Conservation (phyloP, 306 rosid species). For the Prunus fruticosa region DNA sequence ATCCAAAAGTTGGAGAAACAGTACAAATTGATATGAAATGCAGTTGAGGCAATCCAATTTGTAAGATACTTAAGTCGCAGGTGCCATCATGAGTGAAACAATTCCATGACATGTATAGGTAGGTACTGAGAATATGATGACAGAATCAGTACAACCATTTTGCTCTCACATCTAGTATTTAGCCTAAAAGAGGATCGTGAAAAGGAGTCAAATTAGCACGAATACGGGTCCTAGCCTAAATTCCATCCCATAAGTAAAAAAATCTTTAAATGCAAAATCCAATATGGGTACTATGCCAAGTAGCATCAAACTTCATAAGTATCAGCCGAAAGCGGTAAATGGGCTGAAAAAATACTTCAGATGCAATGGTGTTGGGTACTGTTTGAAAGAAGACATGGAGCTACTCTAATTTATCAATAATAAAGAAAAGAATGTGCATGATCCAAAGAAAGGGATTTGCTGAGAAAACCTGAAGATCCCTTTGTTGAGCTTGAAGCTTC, state of each 20-base stretch:
- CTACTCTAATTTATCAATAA: background rate
- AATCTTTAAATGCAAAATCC: background rate
- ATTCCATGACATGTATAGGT: background rate
- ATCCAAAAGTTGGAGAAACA: background rate
- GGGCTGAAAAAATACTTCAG: background rate
- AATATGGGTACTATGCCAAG: background rate
- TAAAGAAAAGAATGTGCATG: background rate
- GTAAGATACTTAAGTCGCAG: background rate
- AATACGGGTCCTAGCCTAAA: no score
- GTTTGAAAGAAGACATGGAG: background rate
- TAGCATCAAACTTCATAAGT: background rate
- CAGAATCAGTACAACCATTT: background rate
- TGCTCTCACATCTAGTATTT: background rate
- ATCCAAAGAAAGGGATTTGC: background rate
- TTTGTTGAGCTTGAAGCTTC: conserved; percentile 98
- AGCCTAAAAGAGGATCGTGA: background rate
- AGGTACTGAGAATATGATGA: background rate
- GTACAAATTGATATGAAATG: background rate
- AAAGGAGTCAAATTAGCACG: background rate
- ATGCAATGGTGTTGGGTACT: background rate
- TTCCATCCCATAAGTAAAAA: background rate
- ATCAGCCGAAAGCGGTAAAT: background rate
- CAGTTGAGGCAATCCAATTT: background rate
- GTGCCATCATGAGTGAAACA: background rate
- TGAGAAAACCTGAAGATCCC: conserved; percentile 66